phyloP scores from a whole-genome alignment of 768 basidiomycete genomes.

The Rhodocollybia butyracea region DNA sequence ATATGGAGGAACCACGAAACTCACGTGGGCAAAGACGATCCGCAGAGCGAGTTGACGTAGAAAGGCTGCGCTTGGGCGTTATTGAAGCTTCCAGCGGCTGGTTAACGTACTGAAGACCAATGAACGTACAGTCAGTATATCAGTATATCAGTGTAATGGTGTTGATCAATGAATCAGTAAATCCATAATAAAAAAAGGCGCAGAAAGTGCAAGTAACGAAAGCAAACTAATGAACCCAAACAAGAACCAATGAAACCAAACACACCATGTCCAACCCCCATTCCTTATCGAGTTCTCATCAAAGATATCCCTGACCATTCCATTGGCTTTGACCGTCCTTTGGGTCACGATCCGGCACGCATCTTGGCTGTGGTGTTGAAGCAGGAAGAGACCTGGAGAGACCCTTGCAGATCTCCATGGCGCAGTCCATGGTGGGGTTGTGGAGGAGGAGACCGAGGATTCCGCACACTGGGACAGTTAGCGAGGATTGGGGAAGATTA shows the following conservation, averaged over 20 bases:
- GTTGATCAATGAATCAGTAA: too few species aligned
- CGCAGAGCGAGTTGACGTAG: slow-evolving; percentile 99
- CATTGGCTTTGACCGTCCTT: slow-evolving; percentile 96
- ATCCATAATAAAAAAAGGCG: too few species aligned
- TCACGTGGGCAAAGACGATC: slow-evolving; percentile 94
- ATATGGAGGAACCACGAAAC: slow-evolving; percentile 24
- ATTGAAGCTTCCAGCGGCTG: slow-evolving; percentile 95
- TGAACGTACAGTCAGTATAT: too few species aligned
- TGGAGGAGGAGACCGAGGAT: slow-evolving; percentile 86
- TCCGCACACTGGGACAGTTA: slow-evolving; percentile 84
- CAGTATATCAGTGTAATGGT: too few species aligned
- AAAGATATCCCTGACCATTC: slow-evolving; percentile 98
- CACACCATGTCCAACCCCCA: slow-evolving; percentile 98
- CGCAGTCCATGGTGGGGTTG: slow-evolving; percentile 70
- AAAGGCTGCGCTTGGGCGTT: slow-evolving; percentile 98
- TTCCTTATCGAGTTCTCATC: slow-evolving; percentile 74
- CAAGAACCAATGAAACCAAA: too few species aligned
- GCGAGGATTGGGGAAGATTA: too few species aligned
- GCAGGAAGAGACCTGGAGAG: too few species aligned
- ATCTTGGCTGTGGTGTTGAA: slow-evolving; percentile 98
- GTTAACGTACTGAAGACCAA: slow-evolving; percentile 76
- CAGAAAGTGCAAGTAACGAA: too few species aligned
- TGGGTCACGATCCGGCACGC: slow-evolving; percentile 97
- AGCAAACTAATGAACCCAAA: too few species aligned
- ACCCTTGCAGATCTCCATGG: slow-evolving; percentile 89